Base-by-base conservation (phyloP, 2,329 filamentous ascomycete species). In the Colletotrichum gigasporum region DNA sequence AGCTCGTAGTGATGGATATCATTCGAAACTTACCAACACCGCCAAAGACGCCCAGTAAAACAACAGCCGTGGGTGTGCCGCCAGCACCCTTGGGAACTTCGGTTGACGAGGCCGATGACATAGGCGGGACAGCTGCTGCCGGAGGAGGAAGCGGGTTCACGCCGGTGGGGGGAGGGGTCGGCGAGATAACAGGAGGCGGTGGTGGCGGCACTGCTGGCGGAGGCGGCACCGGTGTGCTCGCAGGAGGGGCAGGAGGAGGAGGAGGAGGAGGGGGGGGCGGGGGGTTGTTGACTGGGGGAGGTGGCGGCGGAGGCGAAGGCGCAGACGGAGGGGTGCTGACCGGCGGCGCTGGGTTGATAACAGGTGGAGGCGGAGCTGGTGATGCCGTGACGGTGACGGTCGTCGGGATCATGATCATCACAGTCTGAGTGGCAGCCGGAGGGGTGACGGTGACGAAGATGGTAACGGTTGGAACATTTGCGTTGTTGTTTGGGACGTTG, bases 401-500 rank as follows among this genome's bases (percentile, higher is more conserved):
- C 9, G 50, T 55, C 20, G 61, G 48, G 8, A 61, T 26, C 48
- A 61, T 50, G 34, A 65, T 50, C 61, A 64, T 48, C 10, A 64
- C 42, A 5, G 62, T 65, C 56, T 61, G 24, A 1, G 47, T 53
- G 24, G 26, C 55, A 10, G 62, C 22, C 2, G 61, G 47, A 0
- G 26, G 56, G 8, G 62, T 59, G 5, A 63, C 54, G 4, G 60
- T 65, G 5, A 65, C 48, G 16, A 65, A 65, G 12, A 61, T 39
- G 6, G 62, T 65, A 16, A 65, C 62, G 6, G 62, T 65, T 5
- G 62, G 62, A 7, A 65, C 48, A 4, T 65, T 65, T 8, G 62
- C 56, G 9, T 62, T 62, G 18, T 65, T 65, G 20, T 65, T 65
- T 24, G 60, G 54, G 16, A 62, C 5, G 3, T 42, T 28, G 9